Conservation (phyloP, 345 rosid genomes). For the Citrus trifoliata region DNA sequence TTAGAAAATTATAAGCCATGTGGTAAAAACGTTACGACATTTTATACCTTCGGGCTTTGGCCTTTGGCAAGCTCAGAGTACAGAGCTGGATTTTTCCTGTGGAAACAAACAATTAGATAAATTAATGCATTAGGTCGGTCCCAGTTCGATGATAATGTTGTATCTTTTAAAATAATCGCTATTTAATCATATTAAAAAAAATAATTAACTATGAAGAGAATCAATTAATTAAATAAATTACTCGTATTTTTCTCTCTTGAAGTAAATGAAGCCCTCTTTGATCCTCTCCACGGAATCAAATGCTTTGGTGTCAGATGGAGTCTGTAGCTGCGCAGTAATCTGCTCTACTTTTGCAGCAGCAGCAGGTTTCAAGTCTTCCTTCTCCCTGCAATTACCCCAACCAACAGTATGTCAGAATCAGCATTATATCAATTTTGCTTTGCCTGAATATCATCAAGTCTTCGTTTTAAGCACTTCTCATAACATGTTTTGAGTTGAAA, state of each 20-base stretch:
- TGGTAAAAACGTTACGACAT: too few species aligned
- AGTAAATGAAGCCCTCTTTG: conserved; percentile 68
- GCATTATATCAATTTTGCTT: too few species aligned
- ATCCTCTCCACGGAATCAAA: conserved; percentile 55
- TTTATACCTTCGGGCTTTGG: conserved; percentile 79
- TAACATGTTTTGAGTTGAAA: too few species aligned
- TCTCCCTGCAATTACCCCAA: conserved; percentile 46
- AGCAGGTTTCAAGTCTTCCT: conserved; percentile 60
- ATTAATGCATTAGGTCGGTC: not conserved
- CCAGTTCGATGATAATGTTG: too few species aligned
- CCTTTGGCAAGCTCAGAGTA: conserved; percentile 76
- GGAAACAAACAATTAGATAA: not conserved
- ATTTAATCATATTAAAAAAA: too few species aligned
- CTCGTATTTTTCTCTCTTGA: conserved; percentile 95
- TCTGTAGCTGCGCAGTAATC: conserved; percentile 64
- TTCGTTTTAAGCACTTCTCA: too few species aligned
- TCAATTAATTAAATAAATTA: conserved; percentile 8
- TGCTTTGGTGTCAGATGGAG: conserved; percentile 31
- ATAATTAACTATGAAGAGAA: rapidly evolving
- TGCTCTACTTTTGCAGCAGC: conserved; percentile 80
- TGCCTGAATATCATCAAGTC: too few species aligned
- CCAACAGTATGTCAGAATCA: not conserved
- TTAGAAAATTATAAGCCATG: not conserved
- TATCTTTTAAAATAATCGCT: too few species aligned
- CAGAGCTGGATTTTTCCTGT: conserved; percentile 71